Percentiles rank a stretch among this genome's conserved stretches.
Evolutionary conservation across 1,284 basidiomycete species (phyloP).

Genomic region (Tylopilus sp.): DNA sequence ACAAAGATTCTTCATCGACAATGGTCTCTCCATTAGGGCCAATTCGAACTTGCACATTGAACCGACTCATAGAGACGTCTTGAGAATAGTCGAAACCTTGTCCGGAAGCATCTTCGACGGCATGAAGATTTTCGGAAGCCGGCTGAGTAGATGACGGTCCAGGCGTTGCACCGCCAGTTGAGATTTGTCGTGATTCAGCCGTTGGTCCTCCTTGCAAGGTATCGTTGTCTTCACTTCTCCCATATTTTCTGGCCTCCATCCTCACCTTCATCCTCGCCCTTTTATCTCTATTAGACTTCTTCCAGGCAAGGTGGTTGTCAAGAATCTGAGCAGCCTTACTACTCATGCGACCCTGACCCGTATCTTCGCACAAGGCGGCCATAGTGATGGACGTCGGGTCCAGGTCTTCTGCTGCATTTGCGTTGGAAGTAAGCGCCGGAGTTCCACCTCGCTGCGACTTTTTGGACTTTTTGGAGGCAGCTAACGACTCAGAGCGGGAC

Average conservation of each 20-base stretch:
- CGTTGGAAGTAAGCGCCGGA: conserved; percentile 65
- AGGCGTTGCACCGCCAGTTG: conserved; percentile 7
- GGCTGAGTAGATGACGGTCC: conserved; percentile 17
- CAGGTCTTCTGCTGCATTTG: conserved; percentile 77
- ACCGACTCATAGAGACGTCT: conserved; percentile 72
- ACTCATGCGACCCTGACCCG: conserved; percentile 78
- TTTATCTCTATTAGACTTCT: conserved; percentile 70
- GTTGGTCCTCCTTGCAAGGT: conserved; percentile 29
- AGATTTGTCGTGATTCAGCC: conserved; percentile 21
- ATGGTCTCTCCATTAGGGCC: conserved; percentile 86
- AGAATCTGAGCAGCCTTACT: conserved; percentile 76
- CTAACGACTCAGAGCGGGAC: conserved; percentile 26
- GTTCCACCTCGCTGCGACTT: conserved; percentile 55
- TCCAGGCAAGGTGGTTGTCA: conserved; percentile 76
- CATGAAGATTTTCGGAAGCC: conserved; percentile 14
- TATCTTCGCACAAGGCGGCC: conserved; percentile 79
- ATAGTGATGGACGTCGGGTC: conserved; percentile 84
- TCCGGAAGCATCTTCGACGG: conserved; percentile 52
- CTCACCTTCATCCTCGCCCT: conserved; percentile 66
- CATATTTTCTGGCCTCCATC: conserved; percentile 81
- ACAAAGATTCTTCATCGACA: conserved; percentile 83
- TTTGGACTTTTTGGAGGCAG: conserved; percentile 31
- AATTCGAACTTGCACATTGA: conserved; percentile 83
- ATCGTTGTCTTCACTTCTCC: conserved; percentile 58
- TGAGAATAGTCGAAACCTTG: conserved; percentile 78